phyloP scores from a whole-genome alignment of 257 asterid species.

The Ajuga chamaepitys region DNA sequence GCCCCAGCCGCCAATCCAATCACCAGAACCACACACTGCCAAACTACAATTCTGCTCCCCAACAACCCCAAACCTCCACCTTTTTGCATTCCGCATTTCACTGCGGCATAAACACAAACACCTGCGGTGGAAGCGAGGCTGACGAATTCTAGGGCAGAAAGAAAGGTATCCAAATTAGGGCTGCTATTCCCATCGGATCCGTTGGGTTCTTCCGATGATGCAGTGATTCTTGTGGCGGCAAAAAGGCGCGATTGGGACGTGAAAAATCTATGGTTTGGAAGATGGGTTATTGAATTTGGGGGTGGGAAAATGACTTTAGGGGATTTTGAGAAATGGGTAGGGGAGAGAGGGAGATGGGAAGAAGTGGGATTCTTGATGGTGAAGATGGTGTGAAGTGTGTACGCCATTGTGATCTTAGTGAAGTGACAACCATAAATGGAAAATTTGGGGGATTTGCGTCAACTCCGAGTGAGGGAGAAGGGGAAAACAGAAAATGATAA shows the following conservation, averaged over 20 bases:
- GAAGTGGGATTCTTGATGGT: constrained; percentile 17
- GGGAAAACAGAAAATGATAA: neutral
- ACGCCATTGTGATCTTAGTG: constrained; percentile 35
- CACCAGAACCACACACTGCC: constrained; percentile 69
- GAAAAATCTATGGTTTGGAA: constrained; percentile 11
- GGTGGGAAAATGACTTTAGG: constrained; percentile 11
- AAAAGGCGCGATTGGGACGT: constrained; percentile 13
- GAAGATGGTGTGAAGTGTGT: constrained; percentile 33
- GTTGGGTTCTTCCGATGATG: constrained; percentile 11
- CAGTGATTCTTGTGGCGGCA: constrained; percentile 25
- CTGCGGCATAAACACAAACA: constrained; percentile 37
- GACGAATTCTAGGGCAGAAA: constrained; percentile 59
- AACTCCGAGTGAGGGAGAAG: neutral
- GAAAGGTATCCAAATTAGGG: constrained; percentile 44
- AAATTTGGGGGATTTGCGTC: neutral
- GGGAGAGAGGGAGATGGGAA: constrained; percentile 1
- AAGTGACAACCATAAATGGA: neutral
- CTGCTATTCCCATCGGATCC: constrained; percentile 2
- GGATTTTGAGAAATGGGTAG: constrained; percentile 22
- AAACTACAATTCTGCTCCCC: constrained; percentile 40
- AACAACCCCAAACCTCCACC: constrained; percentile 37
- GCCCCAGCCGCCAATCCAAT: constrained; percentile 61
- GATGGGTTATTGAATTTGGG: constrained; percentile 25
- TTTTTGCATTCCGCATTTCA: constrained; percentile 33
- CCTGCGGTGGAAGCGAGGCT: constrained; percentile 59